A percentile compares a stretch with the other conserved stretches of the same genome.
Evolutionary conservation across 768 basidiomycete species (phyloP).

Genomic region (Gelatoporia subvermispora): DNA sequence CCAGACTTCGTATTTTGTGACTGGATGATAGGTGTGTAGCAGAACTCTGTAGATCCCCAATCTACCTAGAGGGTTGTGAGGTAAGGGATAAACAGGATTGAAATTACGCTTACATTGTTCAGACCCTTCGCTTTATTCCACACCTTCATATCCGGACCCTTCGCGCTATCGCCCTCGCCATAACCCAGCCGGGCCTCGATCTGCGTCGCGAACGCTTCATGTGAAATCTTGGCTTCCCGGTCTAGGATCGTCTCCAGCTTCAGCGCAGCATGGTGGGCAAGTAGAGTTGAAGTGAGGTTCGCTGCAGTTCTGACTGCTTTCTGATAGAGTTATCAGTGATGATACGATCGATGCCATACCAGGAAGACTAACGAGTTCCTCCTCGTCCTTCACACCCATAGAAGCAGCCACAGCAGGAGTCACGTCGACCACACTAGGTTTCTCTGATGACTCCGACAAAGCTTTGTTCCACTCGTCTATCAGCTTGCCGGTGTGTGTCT

Average conservation of each 20-base stretch:
- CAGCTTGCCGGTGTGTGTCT: slow-evolving; percentile 80
- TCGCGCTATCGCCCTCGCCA: slow-evolving; percentile 69
- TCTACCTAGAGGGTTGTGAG: slow-evolving; percentile 56
- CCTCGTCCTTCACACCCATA: slow-evolving; percentile 86
- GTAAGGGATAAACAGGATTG: background rate
- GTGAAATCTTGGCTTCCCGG: slow-evolving; percentile 84
- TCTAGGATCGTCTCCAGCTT: slow-evolving; percentile 91
- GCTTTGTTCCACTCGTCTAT: slow-evolving; percentile 80
- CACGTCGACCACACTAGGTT: slow-evolving; percentile 79
- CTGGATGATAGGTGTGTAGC: slow-evolving; percentile 93
- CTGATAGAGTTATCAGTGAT: slow-evolving; percentile 38
- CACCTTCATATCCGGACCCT: slow-evolving; percentile 88
- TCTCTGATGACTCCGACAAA: slow-evolving; percentile 46
- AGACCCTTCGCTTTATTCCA: slow-evolving; percentile 78
- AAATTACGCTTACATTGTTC: slow-evolving; percentile 54
- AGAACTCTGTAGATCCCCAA: slow-evolving; percentile 87
- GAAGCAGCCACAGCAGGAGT: slow-evolving; percentile 67
- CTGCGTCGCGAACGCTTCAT: slow-evolving; percentile 79
- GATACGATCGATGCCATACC: slow-evolving; percentile 6
- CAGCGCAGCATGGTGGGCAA: slow-evolving; percentile 79
- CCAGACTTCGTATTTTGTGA: slow-evolving; percentile 79
- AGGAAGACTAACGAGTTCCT: slow-evolving; percentile 68
- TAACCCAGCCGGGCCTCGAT: slow-evolving; percentile 88
- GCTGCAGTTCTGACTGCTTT: slow-evolving; percentile 75
- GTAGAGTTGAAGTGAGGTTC: slow-evolving; percentile 76